Evolutionary conservation across 1,284 basidiomycete genomes (phyloP).

Genomic region (Malassezia cuniculi): DNA sequence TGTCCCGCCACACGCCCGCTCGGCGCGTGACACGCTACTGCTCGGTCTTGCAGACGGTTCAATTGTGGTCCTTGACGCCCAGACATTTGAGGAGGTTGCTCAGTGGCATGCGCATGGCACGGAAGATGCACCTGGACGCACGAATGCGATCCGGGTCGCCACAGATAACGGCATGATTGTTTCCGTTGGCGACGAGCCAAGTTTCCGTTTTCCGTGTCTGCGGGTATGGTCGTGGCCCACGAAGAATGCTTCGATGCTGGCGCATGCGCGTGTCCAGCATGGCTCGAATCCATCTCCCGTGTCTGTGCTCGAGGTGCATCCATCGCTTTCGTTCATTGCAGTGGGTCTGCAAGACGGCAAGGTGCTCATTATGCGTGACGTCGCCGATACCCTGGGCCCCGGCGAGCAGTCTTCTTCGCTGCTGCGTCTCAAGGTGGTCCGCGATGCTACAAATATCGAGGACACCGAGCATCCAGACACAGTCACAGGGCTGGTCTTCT

Average conservation of each 20-base stretch:
- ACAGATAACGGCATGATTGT: constrained; percentile 25
- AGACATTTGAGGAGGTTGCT: constrained; percentile 20
- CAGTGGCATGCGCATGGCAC: constrained; percentile 29
- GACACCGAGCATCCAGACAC: constrained; percentile 54
- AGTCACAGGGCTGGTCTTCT: constrained; percentile 77
- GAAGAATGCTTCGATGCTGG: constrained; percentile 2
- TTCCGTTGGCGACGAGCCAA: constrained; percentile 28
- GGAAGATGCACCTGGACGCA: constrained; percentile 14
- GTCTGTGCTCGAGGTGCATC: constrained; percentile 53
- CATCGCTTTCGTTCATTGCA: constrained; percentile 69
- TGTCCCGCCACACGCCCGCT: no score
- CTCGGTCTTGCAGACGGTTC: constrained; percentile 22
- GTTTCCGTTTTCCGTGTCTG: constrained; percentile 24
- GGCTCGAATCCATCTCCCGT: neutral
- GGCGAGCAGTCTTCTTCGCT: constrained; percentile 16
- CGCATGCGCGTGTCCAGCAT: neutral
- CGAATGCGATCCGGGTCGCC: constrained; percentile 19
- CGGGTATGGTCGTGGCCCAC: constrained; percentile 27
- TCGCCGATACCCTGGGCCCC: constrained; percentile 63
- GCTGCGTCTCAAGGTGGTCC: constrained; percentile 32
- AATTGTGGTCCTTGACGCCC: constrained; percentile 26
- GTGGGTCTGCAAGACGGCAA: constrained; percentile 89
- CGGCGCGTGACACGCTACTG: constrained; percentile 14
- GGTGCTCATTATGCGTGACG: constrained; percentile 74
- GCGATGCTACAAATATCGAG: constrained; percentile 14